Percentiles rank a stretch among this genome's conserved stretches.
Evolutionary conservation across 345 rosid genomes (phyloP).

Genomic region (Linum usitatissimum): DNA sequence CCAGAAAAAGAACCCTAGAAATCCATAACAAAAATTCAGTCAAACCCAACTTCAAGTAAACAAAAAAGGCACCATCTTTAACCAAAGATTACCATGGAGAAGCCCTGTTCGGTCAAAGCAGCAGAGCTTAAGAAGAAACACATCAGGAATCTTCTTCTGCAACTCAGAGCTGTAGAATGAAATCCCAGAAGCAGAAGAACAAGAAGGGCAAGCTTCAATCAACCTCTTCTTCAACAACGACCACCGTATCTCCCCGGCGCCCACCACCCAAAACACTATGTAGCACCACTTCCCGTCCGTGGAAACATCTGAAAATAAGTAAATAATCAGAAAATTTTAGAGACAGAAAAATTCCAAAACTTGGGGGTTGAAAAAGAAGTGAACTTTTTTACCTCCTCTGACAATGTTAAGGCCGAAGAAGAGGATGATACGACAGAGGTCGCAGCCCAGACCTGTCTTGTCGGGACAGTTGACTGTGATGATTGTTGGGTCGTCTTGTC

Average conservation of each 20-base stretch:
- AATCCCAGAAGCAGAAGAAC: constrained; percentile 65
- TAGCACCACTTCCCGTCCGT: constrained; percentile 99
- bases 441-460: constrained; percentile 93
- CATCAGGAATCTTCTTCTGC: constrained; percentile 50
- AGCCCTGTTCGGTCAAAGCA: constrained; percentile 78
- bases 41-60: neutral
- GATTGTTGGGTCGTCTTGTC: constrained; percentile 61
- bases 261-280: constrained; percentile 80
- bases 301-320: constrained; percentile 50
- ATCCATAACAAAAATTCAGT: neutral
- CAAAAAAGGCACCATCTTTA: neutral
- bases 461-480: constrained; percentile 91
- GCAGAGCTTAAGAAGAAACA: constrained; percentile 65
- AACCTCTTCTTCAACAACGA: constrained; percentile 71
- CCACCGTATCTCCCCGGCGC: constrained; percentile 70
- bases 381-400: constrained; percentile 55
- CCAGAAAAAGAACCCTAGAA: neutral
- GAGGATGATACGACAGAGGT: constrained; percentile 84
- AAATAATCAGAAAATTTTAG: constrained; percentile 2
- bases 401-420: constrained; percentile 82
- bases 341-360: neutral
- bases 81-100: constrained; percentile 50
- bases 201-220: constrained; percentile 63
- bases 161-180: constrained; percentile 42
- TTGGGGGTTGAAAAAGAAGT: neutral